Conservation (phyloP, 345 rosid genomes). For the Eucalyptus marginata region DNA sequence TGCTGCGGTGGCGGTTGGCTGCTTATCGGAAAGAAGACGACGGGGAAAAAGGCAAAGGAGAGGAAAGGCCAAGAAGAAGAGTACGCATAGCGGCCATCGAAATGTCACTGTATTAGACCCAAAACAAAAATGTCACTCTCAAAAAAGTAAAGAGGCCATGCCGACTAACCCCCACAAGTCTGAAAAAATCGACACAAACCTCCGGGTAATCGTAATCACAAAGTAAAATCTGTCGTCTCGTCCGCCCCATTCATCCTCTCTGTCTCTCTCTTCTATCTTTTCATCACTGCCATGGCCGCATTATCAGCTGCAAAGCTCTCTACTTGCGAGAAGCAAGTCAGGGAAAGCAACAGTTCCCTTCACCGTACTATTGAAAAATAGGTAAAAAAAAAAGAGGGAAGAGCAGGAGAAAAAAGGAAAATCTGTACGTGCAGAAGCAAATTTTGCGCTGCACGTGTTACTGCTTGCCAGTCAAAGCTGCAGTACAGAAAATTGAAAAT, state of each 20-base stretch:
- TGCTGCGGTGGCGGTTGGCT: not conserved
- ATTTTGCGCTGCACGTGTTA: not conserved
- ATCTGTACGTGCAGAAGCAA: not conserved
- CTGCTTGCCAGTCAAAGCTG: not conserved
- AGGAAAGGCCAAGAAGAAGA: not conserved
- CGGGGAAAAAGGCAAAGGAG: not conserved
- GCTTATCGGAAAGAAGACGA: not conserved
- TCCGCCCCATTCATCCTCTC: not conserved
- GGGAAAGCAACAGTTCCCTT: not conserved
- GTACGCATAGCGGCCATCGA: not conserved
- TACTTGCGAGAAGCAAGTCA: not conserved
- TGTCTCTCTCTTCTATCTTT: not conserved
- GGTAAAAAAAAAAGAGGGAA: not conserved
- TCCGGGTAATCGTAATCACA: not conserved
- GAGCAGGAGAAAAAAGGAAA: not conserved
- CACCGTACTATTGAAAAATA: not conserved
- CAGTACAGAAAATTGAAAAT: not conserved
- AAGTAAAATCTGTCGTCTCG: not conserved
- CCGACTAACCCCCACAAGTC: not conserved
- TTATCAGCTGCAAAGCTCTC: not conserved
- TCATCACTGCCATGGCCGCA: not conserved
- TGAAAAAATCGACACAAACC: not conserved
- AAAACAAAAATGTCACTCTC: not conserved
- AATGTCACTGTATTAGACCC: not conserved
- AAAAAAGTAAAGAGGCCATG: not conserved